phyloP scores from a whole-genome alignment of 1,284 basidiomycete genomes.

The Boletus coffeatus region DNA sequence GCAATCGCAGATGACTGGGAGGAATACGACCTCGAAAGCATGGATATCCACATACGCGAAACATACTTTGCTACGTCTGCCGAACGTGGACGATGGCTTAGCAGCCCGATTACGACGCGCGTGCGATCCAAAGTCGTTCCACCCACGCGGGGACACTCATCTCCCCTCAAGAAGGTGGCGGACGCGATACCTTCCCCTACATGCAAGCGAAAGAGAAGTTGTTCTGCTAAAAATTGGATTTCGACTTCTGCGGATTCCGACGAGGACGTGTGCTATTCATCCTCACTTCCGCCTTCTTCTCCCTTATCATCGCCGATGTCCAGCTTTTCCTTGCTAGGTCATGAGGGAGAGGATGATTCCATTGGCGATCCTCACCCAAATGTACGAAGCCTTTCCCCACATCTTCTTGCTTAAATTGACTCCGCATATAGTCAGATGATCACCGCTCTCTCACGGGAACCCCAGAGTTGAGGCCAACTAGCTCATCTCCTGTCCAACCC shows the following conservation, averaged over 20 bases:
- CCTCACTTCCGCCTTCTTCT: constrained; percentile 32
- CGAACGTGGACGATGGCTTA: constrained; percentile 49
- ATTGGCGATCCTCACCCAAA: constrained; percentile 10
- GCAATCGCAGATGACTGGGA: constrained; percentile 19
- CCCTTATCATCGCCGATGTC: constrained; percentile 29
- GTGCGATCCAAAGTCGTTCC: constrained; percentile 13
- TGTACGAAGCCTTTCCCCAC: constrained; percentile 12
- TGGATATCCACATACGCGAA: constrained; percentile 34
- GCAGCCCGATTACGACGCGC: constrained; percentile 36
- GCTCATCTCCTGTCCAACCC: constrained; percentile 11
- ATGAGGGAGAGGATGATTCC: constrained; percentile 12
- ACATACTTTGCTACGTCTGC: constrained; percentile 47
- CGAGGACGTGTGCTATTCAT: constrained; percentile 14
- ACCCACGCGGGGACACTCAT: constrained; percentile 32
- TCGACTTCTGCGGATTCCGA: constrained; percentile 8
- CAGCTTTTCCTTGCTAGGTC: constrained; percentile 18
- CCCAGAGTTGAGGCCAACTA: constrained; percentile 13
- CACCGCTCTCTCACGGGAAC: constrained; percentile 3
- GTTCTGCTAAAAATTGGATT: constrained; percentile 1
- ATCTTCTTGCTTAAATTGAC: constrained; percentile 2
- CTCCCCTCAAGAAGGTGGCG: constrained; percentile 29
- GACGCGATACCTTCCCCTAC: constrained; percentile 2
- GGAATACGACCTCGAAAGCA: constrained; percentile 30
- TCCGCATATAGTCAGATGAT: constrained; percentile 14
- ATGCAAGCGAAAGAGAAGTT: constrained; percentile 1